Base-by-base conservation (phyloP, 2,329 filamentous ascomycete species). In the Curvularia eragrostidis region DNA sequence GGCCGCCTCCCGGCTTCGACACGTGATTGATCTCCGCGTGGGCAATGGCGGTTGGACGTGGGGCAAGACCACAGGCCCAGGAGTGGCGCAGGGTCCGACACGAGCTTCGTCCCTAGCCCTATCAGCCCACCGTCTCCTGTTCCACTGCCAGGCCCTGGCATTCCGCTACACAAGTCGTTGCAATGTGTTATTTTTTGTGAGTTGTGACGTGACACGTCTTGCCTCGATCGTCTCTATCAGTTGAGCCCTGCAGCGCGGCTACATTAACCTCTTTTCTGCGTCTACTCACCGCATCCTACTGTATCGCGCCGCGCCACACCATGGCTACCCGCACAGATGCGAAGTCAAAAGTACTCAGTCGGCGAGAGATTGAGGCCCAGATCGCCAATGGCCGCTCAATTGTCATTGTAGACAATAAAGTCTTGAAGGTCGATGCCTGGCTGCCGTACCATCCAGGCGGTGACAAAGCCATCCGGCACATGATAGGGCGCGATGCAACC, bases 401-500 rank as follows among this genome's bases (percentile, higher is more conserved):
- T 54, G 84, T 97, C 61, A 92, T 99, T 52, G 83, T 95, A 58
- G 87, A 97, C 67, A 84, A 87, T 58, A 86, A 87, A 69, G 93
- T 97, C 9, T 78, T 98, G 66, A 97, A 93, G 79, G 88, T 92
- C 30, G 94, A 98, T 76, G 84, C 89, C 38, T 99, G 93, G 91
- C 80, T 96, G 51, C 87, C 87, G 52, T 97, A 91, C 72, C 95
- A 98, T 71, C 95, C 95, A 12, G 95, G 95, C 56, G 95, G 95
- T 67, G 89, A 94, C 69, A 95, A 93, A 78, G 86, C 94, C 53
- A 96, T 99, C 64, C 82, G 87, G 74, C 95, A 99, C 74, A 95
- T 97, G 92, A 86, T 98, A 59, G 93, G 93, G 61, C 87, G 90
- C 78, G 93, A 97, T 85, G 94, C 92, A 49, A 97, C 94, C 10